Conservation (phyloP, 345 rosid species). For the Hibiscus mutabilis region DNA sequence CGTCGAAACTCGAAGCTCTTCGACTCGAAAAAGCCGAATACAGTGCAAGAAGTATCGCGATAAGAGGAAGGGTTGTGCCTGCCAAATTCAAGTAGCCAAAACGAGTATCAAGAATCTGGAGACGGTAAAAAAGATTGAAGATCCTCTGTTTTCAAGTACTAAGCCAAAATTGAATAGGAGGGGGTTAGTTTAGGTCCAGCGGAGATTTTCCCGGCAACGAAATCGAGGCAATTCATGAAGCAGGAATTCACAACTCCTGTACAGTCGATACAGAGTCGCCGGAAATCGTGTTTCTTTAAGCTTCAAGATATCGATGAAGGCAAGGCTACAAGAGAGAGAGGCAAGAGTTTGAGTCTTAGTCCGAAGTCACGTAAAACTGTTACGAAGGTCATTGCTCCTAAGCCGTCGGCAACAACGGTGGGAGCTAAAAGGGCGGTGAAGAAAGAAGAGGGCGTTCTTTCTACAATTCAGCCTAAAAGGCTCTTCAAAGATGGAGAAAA, state of each 20-base stretch:
- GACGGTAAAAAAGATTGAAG: slow-evolving; percentile 26
- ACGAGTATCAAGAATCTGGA: slow-evolving; percentile 20
- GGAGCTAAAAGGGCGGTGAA: slow-evolving; percentile 56
- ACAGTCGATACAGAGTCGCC: slow-evolving; percentile 56
- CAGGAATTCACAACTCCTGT: slow-evolving; percentile 54
- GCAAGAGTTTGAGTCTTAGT: slow-evolving; percentile 67
- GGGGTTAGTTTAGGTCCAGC: slow-evolving; percentile 79
- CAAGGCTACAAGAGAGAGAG: slow-evolving; percentile 55
- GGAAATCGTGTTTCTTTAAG: slow-evolving; percentile 89
- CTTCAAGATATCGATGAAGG: slow-evolving; percentile 71
- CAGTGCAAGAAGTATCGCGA: slow-evolving; percentile 35
- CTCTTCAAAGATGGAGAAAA: slow-evolving; percentile 82
- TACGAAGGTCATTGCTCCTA: slow-evolving; percentile 36
- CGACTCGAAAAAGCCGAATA: slow-evolving; percentile 59
- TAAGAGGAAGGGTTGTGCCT: slow-evolving; percentile 51
- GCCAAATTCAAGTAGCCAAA: slow-evolving; percentile 84
- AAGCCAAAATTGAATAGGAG: slow-evolving; percentile 44
- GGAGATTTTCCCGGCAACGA: slow-evolving; percentile 54
- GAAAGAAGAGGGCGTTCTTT: slow-evolving; percentile 56
- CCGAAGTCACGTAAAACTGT: slow-evolving; percentile 57
- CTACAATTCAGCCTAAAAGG: slow-evolving; percentile 64
- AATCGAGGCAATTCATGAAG: slow-evolving; percentile 35
- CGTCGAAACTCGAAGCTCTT: slow-evolving; percentile 64
- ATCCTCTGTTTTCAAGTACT: slow-evolving; percentile 29
- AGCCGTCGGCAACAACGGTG: slow-evolving; percentile 63